These are phyloP conservation scores for Berkeleyomyces basicola DNA, from an alignment of 2,329 filamentous ascomycete genomes.

Conservation along the genomic window DNA sequence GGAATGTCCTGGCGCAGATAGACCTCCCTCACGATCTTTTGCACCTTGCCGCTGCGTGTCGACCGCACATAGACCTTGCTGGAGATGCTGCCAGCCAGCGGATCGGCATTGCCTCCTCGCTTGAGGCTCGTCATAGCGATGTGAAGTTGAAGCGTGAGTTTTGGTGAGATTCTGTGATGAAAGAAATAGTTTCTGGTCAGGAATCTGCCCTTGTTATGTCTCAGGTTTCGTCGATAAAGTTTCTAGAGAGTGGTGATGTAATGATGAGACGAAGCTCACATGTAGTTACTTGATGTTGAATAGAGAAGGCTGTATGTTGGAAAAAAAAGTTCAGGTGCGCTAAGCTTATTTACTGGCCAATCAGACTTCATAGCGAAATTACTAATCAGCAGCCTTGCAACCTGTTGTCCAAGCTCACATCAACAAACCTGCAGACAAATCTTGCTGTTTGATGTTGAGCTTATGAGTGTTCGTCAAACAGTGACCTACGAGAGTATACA, in stretches of 20 bases:
- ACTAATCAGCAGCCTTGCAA: slow-evolving; percentile 3
- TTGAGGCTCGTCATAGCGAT: slow-evolving; percentile 48
- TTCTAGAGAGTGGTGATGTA: not conserved
- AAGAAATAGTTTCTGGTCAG: not conserved
- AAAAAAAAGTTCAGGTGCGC: slow-evolving; percentile 6
- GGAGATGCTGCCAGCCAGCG: slow-evolving; percentile 56
- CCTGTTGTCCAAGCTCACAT: not conserved
- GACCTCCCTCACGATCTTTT: slow-evolving; percentile 94
- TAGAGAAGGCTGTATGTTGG: not conserved
- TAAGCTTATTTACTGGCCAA: not conserved
- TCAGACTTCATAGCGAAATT: not conserved
- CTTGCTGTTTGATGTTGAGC: not conserved
- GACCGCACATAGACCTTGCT: slow-evolving; percentile 94
- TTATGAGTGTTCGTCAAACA: too few species aligned
- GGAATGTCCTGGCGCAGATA: slow-evolving; percentile 95
- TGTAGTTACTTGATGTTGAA: not conserved
- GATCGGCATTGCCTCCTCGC: slow-evolving; percentile 34
- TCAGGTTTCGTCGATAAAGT: not conserved
- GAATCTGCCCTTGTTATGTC: too few species aligned
- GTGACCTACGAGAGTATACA: too few species aligned
- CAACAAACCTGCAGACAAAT: not conserved
- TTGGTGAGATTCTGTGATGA: not conserved
- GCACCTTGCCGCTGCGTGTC: slow-evolving; percentile 88
- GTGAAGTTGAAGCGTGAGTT: not conserved
- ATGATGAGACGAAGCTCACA: not conserved